Percentiles rank a stretch among this genome's conserved stretches.
Conservation (phyloP, 768 basidiomycete genomes). For the Daedaleopsis sinensis region DNA sequence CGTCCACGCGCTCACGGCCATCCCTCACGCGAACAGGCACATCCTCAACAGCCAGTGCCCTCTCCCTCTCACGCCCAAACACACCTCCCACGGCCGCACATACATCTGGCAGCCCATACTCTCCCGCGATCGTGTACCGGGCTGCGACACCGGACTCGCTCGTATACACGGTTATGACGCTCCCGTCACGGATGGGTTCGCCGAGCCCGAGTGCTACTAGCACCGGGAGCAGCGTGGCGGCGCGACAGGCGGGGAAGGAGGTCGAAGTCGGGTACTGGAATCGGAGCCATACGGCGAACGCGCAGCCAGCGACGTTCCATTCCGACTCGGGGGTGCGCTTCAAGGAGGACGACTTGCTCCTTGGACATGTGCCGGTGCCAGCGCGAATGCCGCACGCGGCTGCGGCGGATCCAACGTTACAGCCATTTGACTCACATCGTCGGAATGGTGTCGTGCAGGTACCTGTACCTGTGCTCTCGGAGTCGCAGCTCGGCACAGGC, state of each 20-base stretch:
- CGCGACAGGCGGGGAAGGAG: background rate
- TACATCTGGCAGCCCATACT: too few relatives aligned
- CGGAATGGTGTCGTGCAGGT: too few relatives aligned
- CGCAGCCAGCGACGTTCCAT: slow-evolving; percentile 2
- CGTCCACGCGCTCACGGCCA: background rate
- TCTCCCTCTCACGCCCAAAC: background rate
- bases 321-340: slow-evolving; percentile 13
- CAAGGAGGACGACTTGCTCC: background rate
- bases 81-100: background rate
- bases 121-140: background rate
- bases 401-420: background rate
- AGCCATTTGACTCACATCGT: background rate
- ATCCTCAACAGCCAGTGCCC: too few relatives aligned
- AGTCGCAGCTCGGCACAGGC: background rate
- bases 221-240: background rate
- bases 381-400: background rate
- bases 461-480: too few relatives aligned
- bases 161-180: background rate
- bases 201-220: background rate
- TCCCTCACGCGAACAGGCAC: background rate
- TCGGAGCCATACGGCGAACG: background rate
- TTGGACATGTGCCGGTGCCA: background rate
- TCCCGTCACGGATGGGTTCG: background rate
- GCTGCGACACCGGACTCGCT: background rate
- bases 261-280: background rate